A percentile compares a stretch with the other conserved stretches of the same genome.
phyloP scores from a whole-genome alignment of 2,329 filamentous ascomycete species.

The Erysiphe pulchra region DNA sequence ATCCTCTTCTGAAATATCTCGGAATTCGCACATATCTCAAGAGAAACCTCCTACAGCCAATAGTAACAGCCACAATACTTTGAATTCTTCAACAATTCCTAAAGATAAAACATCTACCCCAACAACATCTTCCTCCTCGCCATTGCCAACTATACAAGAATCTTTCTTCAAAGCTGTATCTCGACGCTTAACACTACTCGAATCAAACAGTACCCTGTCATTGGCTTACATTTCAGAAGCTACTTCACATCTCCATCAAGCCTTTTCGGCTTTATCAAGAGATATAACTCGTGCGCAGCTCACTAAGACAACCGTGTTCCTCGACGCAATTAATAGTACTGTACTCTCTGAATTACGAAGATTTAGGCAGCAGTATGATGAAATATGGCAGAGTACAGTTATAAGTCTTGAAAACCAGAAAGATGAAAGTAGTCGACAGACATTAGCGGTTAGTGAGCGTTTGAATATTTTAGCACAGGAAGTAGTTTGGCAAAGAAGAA shows the following conservation, averaged over 20 bases:
- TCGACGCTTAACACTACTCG: conserved; percentile 73
- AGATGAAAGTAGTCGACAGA: conserved; percentile 59
- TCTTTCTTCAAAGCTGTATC: conserved; percentile 94
- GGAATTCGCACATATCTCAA: conserved; percentile 5
- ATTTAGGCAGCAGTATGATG: conserved; percentile 71
- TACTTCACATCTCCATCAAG: conserved; percentile 68
- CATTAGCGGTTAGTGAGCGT: conserved; percentile 54
- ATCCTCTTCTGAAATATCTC: background rate
- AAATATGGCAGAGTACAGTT: conserved; percentile 88
- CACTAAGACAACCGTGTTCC: conserved; percentile 55
- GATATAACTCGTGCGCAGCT: conserved; percentile 74
- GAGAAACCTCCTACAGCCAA: background rate
- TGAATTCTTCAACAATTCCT: conserved; percentile 1
- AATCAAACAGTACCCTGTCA: conserved; percentile 77
- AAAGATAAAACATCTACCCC: conserved; percentile 14
- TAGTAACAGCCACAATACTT: conserved; percentile 5
- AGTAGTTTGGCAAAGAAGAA: conserved; percentile 62
- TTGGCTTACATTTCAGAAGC: conserved; percentile 94
- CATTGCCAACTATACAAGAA: conserved; percentile 73
- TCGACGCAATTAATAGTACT: conserved; percentile 66
- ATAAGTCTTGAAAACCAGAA: conserved; percentile 75
- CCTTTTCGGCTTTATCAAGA: conserved; percentile 27
- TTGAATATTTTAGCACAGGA: conserved; percentile 86
- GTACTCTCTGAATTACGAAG: conserved; percentile 57
- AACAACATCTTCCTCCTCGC: conserved; percentile 19